Base-by-base conservation (phyloP, 306 rosid species). In the Sicyos baderoa region DNA sequence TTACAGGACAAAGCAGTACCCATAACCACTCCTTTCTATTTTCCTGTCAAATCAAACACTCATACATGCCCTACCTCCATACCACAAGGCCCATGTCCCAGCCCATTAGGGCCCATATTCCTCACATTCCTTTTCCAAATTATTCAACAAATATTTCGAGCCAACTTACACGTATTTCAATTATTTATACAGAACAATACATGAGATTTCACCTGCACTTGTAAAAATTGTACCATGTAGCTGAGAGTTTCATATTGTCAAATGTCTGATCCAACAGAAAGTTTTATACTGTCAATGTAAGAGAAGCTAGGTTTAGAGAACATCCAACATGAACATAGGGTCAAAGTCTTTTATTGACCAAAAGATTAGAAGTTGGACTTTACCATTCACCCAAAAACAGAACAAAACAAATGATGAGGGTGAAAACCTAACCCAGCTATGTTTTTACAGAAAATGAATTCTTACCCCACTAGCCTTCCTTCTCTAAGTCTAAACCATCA, bases 101-200 rank as follows among this genome's bases (percentile, higher is more conserved):
- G 12, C 53, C 70, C 70, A 64, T 12, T 44, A 42, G 17, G 70
- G 11, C 70, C 70, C 54, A 19, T 35, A 32, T 7, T 62, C 29
- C 17, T 12, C 32, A 64, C 32, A 64, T 64, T 64, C 53, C 53
- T 13, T 45, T 64, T 21, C 54, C 45, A 27, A 18, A 6, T 21
- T 5, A 12, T 22, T n/a, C 4, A 56, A 15, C 50, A 4, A n/a
- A n/a, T n/a, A n/a, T n/a, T 32, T 5, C 37, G 4, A 4, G 5
- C 37, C 42, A 35, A 6, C 6, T 35, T 6, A 29, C 4, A 29
- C 4, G 4, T 3, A 29, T 5, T 29, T 29, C 4, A 0, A 29
- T 3, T 29, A 29, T 29, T 29, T 29, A 2, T 3, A 29, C 4
- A 29, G 35, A 29, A 29, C 4, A 29, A n/a, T n/a, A n/a, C n/a